These are phyloP conservation scores for Suhomyces ambrosiae DNA, from an alignment of 1,139 yeast species.

Conservation along the genomic window DNA sequence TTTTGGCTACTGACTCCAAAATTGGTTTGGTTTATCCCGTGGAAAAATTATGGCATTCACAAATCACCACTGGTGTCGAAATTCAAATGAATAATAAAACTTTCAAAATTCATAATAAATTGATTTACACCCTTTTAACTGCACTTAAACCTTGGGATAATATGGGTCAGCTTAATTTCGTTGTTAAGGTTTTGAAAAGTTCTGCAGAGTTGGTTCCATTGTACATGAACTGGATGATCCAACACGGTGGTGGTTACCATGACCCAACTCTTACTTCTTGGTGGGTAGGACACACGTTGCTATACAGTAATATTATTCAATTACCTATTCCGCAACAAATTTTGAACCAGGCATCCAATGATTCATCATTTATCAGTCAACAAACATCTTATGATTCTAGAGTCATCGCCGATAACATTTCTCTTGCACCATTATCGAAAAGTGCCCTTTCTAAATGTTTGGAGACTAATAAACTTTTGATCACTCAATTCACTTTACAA, in stretches of 20 bases:
- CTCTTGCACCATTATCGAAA: constrained; percentile 70
- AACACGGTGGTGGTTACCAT: constrained; percentile 58
- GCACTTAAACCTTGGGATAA: constrained; percentile 83
- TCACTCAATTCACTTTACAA: constrained; percentile 68
- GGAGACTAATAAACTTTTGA: constrained; percentile 50
- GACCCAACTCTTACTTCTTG: constrained; percentile 77
- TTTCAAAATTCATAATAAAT: constrained; percentile 66
- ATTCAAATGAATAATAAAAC: constrained; percentile 46
- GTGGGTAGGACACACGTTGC: constrained; percentile 75
- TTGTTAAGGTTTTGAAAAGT: constrained; percentile 49
- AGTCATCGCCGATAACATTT: constrained; percentile 52
- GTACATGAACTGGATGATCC: constrained; percentile 58
- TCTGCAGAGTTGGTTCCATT: constrained; percentile 77
- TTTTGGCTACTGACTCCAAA: constrained; percentile 49
- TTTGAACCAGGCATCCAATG: constrained; percentile 9
- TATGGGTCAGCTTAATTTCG: constrained; percentile 58
- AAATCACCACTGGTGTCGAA: constrained; percentile 26
- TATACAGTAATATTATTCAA: constrained; percentile 59
- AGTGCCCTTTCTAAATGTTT: constrained; percentile 60
- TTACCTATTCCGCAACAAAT: constrained; percentile 40
- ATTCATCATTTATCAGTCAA: constrained; percentile 17
- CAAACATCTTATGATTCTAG: constrained; percentile 18
- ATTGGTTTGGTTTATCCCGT: constrained; percentile 66
- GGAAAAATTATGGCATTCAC: constrained; percentile 54
- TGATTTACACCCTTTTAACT: constrained; percentile 62